Base-by-base conservation (phyloP, 2,329 filamentous ascomycete genomes). In the Fusarium sp. region DNA sequence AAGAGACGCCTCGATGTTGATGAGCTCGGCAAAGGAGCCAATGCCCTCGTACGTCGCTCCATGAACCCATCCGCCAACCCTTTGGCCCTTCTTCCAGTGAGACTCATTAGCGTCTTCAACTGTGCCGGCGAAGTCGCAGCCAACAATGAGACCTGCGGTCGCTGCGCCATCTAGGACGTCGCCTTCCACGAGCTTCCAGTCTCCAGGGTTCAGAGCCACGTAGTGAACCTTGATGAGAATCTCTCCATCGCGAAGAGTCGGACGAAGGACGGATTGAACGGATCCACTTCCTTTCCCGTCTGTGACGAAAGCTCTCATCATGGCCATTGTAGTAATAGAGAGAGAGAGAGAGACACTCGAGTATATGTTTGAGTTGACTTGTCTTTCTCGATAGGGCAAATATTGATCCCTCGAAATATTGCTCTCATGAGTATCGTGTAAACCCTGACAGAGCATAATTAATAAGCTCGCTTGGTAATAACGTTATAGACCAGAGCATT, bases 181-280 rank as follows among this genome's bases (percentile, higher is more conserved):
- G 1, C 60, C 60, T 28, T 64, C n/a, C 2, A 64, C 59, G 0
- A 63, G 42, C 11, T 57, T 63, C 60, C 59, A 63, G 15, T 64
- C 60, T 23, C 42, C 60, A 2, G 60, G 60, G 3, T 63, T 64
- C 2, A 63, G 3, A 6, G 58, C 60, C 7, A 20, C 42, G 6
- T 43, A 64, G 24, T 57, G 26, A 13, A 63, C 18, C 11, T 47
- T 49, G 26, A 63, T 13, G 4, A 63, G 60, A 23, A 63, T 44
- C 3, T 64, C 58, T 0, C 29, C 37, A 13, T 16, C 13, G 4
- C 7, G 4, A 1, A 42, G 31, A 1, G 11, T 26, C n/a, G 60
- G 60, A 11, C 26, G 29, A 10, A 42, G 16, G 4, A 43, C 8
- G 1, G 9, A 11, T 5, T 48, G n/a, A 9, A 44, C 20, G 8